phyloP scores from a whole-genome alignment of 805 yeast species.

The Lachancea waltii region DNA sequence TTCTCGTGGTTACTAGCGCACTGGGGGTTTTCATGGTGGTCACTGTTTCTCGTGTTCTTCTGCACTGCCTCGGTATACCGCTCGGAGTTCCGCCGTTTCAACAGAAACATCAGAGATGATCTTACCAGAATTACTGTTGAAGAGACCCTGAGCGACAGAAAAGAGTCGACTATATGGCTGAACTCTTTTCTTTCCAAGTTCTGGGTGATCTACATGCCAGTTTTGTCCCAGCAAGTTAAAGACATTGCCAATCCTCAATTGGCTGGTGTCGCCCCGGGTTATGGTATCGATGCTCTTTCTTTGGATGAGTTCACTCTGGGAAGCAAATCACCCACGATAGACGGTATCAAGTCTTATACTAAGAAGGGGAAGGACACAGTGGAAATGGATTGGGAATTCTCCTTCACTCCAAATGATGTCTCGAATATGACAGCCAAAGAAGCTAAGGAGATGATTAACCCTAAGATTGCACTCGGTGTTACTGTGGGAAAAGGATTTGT shows the following conservation, averaged over 20 bases:
- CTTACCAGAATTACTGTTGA: constrained; percentile 58
- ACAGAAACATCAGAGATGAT: constrained; percentile 69
- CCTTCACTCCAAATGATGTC: constrained; percentile 75
- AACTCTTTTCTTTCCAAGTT: constrained; percentile 71
- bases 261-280: constrained; percentile 72
- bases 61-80: constrained; percentile 62
- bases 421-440: constrained; percentile 79
- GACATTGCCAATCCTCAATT: constrained; percentile 60
- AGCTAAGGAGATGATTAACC: constrained; percentile 62
- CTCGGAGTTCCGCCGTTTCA: constrained; percentile 68
- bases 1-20: constrained; percentile 64
- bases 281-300: constrained; percentile 68
- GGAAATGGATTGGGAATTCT: constrained; percentile 81
- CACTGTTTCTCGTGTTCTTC: constrained; percentile 52
- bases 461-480: constrained; percentile 75
- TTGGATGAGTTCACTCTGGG: constrained; percentile 77
- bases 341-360: constrained; percentile 66
- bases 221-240: constrained; percentile 67
- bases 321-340: constrained; percentile 70
- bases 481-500: constrained; percentile 76
- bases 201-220: constrained; percentile 88
- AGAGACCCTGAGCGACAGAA: constrained; percentile 53
- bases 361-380: constrained; percentile 58
- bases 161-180: constrained; percentile 78
- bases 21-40: constrained; percentile 57